These are phyloP conservation scores for Solanum megistacrolobum DNA, from an alignment of 257 asterid species.

Conservation along the genomic window DNA sequence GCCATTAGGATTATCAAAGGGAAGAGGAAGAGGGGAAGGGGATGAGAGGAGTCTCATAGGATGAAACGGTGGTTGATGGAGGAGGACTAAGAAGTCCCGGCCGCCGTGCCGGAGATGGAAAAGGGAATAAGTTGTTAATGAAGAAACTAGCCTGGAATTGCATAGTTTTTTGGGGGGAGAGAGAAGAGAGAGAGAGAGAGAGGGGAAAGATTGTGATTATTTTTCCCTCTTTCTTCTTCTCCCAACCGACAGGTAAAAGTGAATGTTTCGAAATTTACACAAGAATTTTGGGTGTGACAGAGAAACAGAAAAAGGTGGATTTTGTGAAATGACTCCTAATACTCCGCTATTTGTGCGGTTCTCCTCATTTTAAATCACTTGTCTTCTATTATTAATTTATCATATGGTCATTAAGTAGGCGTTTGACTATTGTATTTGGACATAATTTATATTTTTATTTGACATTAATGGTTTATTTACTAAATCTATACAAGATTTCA, in stretches of 20 bases:
- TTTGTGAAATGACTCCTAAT: background rate
- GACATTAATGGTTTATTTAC: background rate
- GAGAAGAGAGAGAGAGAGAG: background rate
- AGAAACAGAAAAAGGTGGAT: background rate
- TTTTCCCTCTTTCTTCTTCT: background rate
- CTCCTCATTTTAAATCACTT: background rate
- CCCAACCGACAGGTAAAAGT: background rate
- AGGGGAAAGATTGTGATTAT: background rate
- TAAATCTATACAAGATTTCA: background rate
- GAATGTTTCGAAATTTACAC: background rate
- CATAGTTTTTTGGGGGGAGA: slow-evolving; percentile 15
- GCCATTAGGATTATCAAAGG: slow-evolving; percentile 3
- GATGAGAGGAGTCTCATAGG: slow-evolving; percentile 39
- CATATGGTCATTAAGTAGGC: background rate
- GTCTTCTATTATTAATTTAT: background rate
- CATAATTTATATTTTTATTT: background rate
- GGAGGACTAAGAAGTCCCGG: background rate
- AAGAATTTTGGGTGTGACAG: background rate
- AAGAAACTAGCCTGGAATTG: slow-evolving; percentile 15
- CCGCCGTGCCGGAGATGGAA: slow-evolving; percentile 12
- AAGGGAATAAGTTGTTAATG: background rate
- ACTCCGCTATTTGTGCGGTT: background rate
- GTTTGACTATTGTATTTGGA: background rate
- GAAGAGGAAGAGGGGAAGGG: background rate
- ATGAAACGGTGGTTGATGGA: background rate